Percentiles rank a stretch among this genome's conserved stretches.
phyloP scores from a whole-genome alignment of 352 stramenopile species.

The Pythium sp. region DNA sequence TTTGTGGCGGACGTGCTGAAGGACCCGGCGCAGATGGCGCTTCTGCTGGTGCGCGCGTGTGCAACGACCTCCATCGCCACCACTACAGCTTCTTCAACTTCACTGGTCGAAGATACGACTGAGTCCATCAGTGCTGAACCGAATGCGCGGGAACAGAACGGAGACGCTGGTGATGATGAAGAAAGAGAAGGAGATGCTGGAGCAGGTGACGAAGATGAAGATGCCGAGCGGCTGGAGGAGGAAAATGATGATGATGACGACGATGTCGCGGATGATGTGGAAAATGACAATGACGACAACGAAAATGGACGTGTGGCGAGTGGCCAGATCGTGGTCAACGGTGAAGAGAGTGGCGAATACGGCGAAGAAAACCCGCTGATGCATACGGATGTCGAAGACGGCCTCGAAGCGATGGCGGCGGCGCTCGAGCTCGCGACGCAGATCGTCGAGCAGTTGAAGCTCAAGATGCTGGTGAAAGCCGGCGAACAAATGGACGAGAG shows the following conservation, averaged over 20 bases:
- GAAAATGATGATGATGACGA: slow-evolving; percentile 45
- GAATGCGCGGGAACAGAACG: not conserved
- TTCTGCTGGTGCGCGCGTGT: slow-evolving; percentile 45
- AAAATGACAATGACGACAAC: slow-evolving; percentile 34
- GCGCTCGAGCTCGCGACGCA: slow-evolving; percentile 56
- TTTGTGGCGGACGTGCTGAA: slow-evolving; percentile 23
- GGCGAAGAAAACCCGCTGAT: slow-evolving; percentile 11
- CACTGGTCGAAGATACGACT: not conserved
- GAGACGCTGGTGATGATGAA: slow-evolving; percentile 19
- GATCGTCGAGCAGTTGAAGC: slow-evolving; percentile 52
- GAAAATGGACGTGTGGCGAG: slow-evolving; percentile 9
- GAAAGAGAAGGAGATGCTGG: slow-evolving; percentile 13
- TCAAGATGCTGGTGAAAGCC: slow-evolving; percentile 51
- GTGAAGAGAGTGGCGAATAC: slow-evolving; percentile 17
- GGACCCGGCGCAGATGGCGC: slow-evolving; percentile 42
- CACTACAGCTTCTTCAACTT: slow-evolving; percentile 15
- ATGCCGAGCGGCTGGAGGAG: slow-evolving; percentile 22
- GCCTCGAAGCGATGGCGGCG: slow-evolving; percentile 41
- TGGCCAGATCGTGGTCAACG: slow-evolving; percentile 2
- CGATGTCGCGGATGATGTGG: slow-evolving; percentile 38
- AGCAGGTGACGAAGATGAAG: slow-evolving; percentile 16
- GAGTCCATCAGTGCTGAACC: slow-evolving; percentile 12
- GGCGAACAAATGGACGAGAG: slow-evolving; percentile 41
- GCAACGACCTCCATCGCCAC: not conserved
- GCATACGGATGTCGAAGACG: slow-evolving; percentile 23